Percentiles rank a stretch among this genome's conserved stretches.
Evolutionary conservation across 2,329 filamentous ascomycete species (phyloP).

Genomic region (Aplosporella prunicola): DNA sequence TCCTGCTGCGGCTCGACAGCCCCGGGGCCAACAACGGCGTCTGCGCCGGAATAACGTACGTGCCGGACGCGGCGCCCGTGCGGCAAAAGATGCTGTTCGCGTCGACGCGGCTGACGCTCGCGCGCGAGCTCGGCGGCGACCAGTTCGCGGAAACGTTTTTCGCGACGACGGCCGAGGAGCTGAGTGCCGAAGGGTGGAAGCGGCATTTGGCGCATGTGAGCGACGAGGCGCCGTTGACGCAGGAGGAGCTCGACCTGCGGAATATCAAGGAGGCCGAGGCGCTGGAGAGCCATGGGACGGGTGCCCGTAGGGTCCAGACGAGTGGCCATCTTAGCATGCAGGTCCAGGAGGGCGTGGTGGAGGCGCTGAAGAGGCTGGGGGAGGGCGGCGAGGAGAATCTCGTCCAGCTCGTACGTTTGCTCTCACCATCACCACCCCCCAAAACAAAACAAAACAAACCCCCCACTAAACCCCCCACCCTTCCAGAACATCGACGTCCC

Average conservation of each 20-base stretch:
- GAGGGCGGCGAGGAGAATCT: conserved; percentile 42
- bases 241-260: conserved; percentile 63
- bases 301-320: conserved; percentile 30
- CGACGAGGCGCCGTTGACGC: conserved; percentile 59
- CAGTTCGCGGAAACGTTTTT: conserved; percentile 71
- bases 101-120: conserved; percentile 63
- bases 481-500: conserved; percentile 60
- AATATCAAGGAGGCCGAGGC: conserved; percentile 67
- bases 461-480: conserved; percentile 1
- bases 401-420: conserved; percentile 55
- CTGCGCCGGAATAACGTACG: conserved; percentile 63
- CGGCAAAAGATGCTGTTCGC: conserved; percentile 84
- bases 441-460: background rate
- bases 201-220: conserved; percentile 60
- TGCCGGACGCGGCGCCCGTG: conserved; percentile 69
- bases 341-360: conserved; percentile 53
- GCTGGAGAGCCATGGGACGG: conserved; percentile 61
- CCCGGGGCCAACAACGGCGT: conserved; percentile 15
- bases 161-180: conserved; percentile 58
- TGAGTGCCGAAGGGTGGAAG: conserved; percentile 60
- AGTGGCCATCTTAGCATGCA: conserved; percentile 37
- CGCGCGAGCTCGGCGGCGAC: conserved; percentile 68
- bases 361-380: conserved; percentile 52
- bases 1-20: conserved; percentile 53
- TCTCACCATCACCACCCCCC: conserved; percentile 7